Percentiles rank a stretch among this genome's conserved stretches.
Evolutionary conservation across 345 rosid genomes (phyloP).

Genomic region (Streptanthus diversifolius): DNA sequence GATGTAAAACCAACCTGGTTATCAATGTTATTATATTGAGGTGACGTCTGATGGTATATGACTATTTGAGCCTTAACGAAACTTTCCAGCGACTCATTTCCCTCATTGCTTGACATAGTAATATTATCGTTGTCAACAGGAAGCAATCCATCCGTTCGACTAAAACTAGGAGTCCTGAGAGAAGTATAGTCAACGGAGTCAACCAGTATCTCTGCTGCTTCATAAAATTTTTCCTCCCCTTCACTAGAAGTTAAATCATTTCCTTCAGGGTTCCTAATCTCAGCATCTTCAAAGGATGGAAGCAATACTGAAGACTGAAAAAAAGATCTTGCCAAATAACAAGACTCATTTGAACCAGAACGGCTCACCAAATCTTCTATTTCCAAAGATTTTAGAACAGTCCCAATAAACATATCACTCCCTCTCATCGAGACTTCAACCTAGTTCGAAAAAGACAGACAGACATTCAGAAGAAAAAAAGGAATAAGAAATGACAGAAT

Average conservation of each 20-base stretch:
- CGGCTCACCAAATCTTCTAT: slow-evolving; percentile 83
- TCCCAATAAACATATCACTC: slow-evolving; percentile 82
- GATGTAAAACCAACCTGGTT: slow-evolving; percentile 50
- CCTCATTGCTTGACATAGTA: slow-evolving; percentile 41
- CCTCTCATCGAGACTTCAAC: slow-evolving; percentile 79
- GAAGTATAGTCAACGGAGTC: slow-evolving; percentile 49
- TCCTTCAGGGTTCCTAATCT: slow-evolving; percentile 36
- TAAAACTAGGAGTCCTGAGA: slow-evolving; percentile 70
- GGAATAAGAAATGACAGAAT: slow-evolving; percentile 15
- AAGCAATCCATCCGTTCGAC: slow-evolving; percentile 66
- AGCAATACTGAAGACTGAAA: slow-evolving; percentile 46
- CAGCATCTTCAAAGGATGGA: slow-evolving; percentile 42
- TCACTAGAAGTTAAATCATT: slow-evolving; percentile 50
- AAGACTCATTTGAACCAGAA: slow-evolving; percentile 43
- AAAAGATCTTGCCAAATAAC: slow-evolving; percentile 90
- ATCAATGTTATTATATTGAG: slow-evolving; percentile 64
- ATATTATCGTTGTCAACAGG: slow-evolving; percentile 46
- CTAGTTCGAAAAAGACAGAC: slow-evolving; percentile 41
- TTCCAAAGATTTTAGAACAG: slow-evolving; percentile 84
- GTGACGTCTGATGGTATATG: slow-evolving; percentile 70
- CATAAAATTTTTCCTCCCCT: slow-evolving; percentile 87
- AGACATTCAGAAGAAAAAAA: slow-evolving; percentile 27
- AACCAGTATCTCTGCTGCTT: slow-evolving; percentile 82
- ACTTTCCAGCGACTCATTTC: slow-evolving; percentile 57
- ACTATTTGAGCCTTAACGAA: slow-evolving; percentile 93